Base-by-base conservation (phyloP, 2,329 filamentous ascomycete species). In the Samsoniella hepiali region DNA sequence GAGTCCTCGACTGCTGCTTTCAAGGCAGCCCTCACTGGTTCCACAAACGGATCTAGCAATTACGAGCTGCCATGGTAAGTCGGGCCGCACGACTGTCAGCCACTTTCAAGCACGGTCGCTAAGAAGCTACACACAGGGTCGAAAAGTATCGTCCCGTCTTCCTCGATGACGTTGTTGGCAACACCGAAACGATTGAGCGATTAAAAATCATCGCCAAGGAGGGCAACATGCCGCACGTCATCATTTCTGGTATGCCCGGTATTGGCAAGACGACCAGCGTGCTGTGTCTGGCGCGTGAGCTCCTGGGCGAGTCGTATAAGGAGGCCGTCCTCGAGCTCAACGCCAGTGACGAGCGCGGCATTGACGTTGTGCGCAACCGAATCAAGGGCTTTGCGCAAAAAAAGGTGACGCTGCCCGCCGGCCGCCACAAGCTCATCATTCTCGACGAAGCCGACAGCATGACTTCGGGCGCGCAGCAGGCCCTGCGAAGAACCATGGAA, bases 351-450 rank as follows among this genome's bases (percentile, higher is more conserved):
- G 95, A 99, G 77, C 85, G 95, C 83, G 93, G 89, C 88, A 99
- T 99, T 74, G 95, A 99, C 72, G 95, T 99, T 22, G 95, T 99
- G 32, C 88, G 95, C 59, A 97, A 97, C 75, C 84, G 95, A 67
- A 99, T 99, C 81, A 99, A 99, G 79, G 93, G 92, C 8, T 99
- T 99, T 72, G 95, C 95, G 3, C 95, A 98, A 77, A 99, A 99
- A 78, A 99, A 99, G 78, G 95, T 99, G 69, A 99, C 95, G 1
- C 82, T 99, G 13, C 93, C 95, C 0, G 81, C 88, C 1, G 95
- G 95, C 9, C 86, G 93, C 62, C 95, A 99, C 76, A 99, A 99
- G 81, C 82, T 99, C 57, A 92, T 99, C 57, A 98, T 99, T 68
- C 87, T 99, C 63, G 95, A 99, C 76, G 95, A 99, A 80, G 95